Evolutionary conservation across 1,284 basidiomycete genomes (phyloP).

Genomic region (Phaffia rhodozyma): DNA sequence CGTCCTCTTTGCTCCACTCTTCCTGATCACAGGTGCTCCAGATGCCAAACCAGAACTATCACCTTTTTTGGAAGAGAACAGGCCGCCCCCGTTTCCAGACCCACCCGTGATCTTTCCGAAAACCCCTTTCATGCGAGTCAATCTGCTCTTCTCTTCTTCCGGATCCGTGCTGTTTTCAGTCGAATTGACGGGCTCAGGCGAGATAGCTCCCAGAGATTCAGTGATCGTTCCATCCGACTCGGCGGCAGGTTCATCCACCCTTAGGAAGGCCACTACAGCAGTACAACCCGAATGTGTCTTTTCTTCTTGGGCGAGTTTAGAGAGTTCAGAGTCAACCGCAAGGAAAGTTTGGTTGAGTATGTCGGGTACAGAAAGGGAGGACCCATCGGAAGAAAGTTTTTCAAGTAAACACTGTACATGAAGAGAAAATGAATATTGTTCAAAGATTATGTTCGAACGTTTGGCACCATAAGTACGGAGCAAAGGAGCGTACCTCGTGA

Average conservation of each 20-base stretch:
- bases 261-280: constrained; percentile 90
- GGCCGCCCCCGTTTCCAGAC: background rate
- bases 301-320: constrained; percentile 67
- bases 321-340: constrained; percentile 70
- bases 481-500: constrained; percentile 58
- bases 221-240: background rate
- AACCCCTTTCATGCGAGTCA: constrained; percentile 11
- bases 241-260: constrained; percentile 61
- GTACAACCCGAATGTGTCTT: constrained; percentile 96
- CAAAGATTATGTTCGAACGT: too few species aligned
- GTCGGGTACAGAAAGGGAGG: constrained; percentile 57
- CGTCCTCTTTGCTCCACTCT: constrained; percentile 46
- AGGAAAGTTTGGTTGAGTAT: constrained; percentile 89
- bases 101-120: constrained; percentile 12
- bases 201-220: background rate
- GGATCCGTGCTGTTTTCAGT: constrained; percentile 16
- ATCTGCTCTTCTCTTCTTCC: constrained; percentile 11
- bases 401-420: constrained; percentile 45
- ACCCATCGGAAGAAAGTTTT: constrained; percentile 35
- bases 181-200: background rate
- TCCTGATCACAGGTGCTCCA: background rate
- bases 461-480: constrained; percentile 18
- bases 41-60: background rate
- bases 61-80: background rate
- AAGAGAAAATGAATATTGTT: constrained; percentile 22